These are phyloP conservation scores for Metschnikowia vanudenii DNA, from an alignment of 805 yeast genomes.

Conservation along the genomic window DNA sequence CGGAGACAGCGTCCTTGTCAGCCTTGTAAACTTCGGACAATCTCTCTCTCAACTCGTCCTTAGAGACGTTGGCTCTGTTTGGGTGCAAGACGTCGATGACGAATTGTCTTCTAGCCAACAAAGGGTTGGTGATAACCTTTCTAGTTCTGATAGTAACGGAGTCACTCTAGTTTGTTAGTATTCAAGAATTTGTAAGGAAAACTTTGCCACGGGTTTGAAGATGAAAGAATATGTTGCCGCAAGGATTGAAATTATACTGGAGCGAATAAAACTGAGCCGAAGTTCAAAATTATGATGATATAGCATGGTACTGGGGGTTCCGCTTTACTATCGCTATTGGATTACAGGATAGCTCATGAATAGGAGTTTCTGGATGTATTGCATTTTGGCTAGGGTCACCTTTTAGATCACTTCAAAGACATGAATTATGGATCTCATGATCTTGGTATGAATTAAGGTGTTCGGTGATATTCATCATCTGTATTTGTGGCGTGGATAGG, in stretches of 20 bases:
- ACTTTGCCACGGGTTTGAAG: neutral
- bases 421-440: too few relatives aligned
- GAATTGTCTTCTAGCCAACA: slow-evolving; percentile 98
- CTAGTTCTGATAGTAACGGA: slow-evolving; percentile 99
- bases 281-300: too few relatives aligned
- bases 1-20: slow-evolving; percentile 92
- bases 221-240: too few relatives aligned
- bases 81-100: slow-evolving; percentile 99
- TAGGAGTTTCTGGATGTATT: too few relatives aligned
- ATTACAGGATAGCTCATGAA: too few relatives aligned
- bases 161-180: slow-evolving; percentile 72
- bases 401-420: too few relatives aligned
- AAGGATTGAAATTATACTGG: too few relatives aligned
- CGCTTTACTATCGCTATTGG: too few relatives aligned
- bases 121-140: slow-evolving; percentile 98
- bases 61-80: slow-evolving; percentile 98
- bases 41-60: slow-evolving; percentile 97
- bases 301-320: too few relatives aligned
- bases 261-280: too few relatives aligned
- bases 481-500: slow-evolving; percentile 2
- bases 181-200: neutral
- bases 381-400: too few relatives aligned
- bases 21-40: slow-evolving; percentile 86
- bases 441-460: neutral
- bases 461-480: neutral